Base-by-base conservation (phyloP, 1,139 yeast genomes). In the Blastobotrys proliferans region DNA sequence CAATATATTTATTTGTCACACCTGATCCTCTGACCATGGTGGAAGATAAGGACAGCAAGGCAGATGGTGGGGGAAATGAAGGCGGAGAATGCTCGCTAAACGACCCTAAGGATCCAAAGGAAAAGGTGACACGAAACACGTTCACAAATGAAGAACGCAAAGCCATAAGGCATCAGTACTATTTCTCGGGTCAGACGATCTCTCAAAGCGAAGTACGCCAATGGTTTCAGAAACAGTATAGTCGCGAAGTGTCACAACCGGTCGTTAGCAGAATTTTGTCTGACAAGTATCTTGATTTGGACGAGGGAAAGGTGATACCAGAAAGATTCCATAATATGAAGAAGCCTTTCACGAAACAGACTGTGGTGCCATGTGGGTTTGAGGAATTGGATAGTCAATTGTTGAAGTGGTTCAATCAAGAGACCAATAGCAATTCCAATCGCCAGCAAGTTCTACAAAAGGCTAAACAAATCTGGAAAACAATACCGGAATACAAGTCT, bases 221-320 rank as follows among this genome's bases (percentile, higher is more conserved):
- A 6, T 38, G 42, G 42, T 38, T 38, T 26, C 42, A 38, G 19
- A 22, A 19, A 13, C 6, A 31, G 16, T 38, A 38, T 32, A 32
- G 19, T 19, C 37, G 42, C 13, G 42, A 38, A 20, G 42, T 38
- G 3, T 32, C 37, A 4, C 42, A 38, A 19, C 42, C 42, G 4
- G 42, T 38, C 11, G 42, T 38, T 18, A 17, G 26, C 24, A 24
- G 42, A 14, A 38, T 38, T 26, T 14, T 38, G 19, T 25, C 33
- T 26, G 32, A 25, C 9, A 38, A 38, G 26, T 38, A 38, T 11
- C 37, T 20, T 2, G 17, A 25, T 24, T 16, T 38, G 20, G 42
- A 38, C 20, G 24, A 18, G 9, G 42, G 37, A 3, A 17, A 38
- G 20, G 29, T 19, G 19, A 38, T 38, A 5, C 42, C 42, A n/a